Percentiles rank a stretch among this genome's conserved stretches.
phyloP scores from a whole-genome alignment of 1,284 basidiomycete species.

The Blastosporella zonata region DNA sequence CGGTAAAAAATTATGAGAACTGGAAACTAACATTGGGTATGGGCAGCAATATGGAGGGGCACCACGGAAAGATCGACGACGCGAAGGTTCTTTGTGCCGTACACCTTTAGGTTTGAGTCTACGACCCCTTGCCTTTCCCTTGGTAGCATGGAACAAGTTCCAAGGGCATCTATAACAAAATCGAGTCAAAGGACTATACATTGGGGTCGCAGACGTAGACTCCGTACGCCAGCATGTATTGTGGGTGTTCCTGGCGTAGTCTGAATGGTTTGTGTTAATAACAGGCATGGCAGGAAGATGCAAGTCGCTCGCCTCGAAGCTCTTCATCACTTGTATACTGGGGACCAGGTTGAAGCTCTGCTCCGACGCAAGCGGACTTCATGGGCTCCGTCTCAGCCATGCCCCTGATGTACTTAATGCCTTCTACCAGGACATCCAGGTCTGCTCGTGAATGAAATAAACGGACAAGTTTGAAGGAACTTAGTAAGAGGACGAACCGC shows the following conservation, averaged over 20 bases:
- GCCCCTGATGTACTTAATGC: constrained; percentile 45
- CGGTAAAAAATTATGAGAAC: constrained; percentile 16
- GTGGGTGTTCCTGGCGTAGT: too few relatives aligned
- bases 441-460: constrained; percentile 25
- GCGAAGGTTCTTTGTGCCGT: constrained; percentile 31
- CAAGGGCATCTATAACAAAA: constrained; percentile 33
- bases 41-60: constrained; percentile 15
- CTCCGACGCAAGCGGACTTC: constrained; percentile 32
- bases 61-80: constrained; percentile 15
- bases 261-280: too few relatives aligned
- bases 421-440: constrained; percentile 43
- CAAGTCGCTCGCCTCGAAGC: constrained; percentile 17
- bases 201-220: too few relatives aligned
- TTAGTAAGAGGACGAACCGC: constrained; percentile 17
- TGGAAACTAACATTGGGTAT: constrained; percentile 21
- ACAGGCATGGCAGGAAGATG: too few relatives aligned
- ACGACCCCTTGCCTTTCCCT: constrained; percentile 50
- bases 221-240: too few relatives aligned
- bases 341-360: constrained; percentile 38
- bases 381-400: constrained; percentile 42
- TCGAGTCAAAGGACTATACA: too few relatives aligned
- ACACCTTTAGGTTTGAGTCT: constrained; percentile 34
- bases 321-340: constrained; percentile 26
- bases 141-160: constrained; percentile 59
- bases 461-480: neutral